Evolutionary conservation across 2,329 filamentous ascomycete species (phyloP), one percentile per base, ranked within the genome.

Genomic region (Helotiales sp.): DNA sequence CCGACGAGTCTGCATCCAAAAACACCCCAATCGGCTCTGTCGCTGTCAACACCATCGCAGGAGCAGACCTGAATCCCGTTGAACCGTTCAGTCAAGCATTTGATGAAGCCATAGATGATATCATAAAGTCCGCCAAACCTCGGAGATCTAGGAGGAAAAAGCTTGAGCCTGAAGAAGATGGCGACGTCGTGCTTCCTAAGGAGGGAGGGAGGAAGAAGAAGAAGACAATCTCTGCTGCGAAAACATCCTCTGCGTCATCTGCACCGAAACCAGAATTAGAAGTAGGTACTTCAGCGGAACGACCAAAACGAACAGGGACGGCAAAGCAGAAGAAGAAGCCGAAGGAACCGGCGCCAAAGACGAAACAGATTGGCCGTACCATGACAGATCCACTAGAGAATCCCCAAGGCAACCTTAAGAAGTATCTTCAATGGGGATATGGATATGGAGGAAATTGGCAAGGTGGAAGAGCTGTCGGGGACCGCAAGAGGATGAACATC

Each of bases 401-500:
- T 17, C 50, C 45, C 6, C 47, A 40, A 28, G 32, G 57, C 15
- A 32, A 65, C 17, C 15, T 62, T 2, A 15, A 20, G 6, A 17
- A 40, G 20, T 63, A 67, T 59, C 67, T 71, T 6, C n/a, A 28
- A 34, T 66, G 63, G 61, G 67, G 26, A 34, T 45, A 58, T 58
- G 67, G 26, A 34, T 45, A 58, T 58, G 57, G 57, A 13, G 57
- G 34, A 8, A 34, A n/a, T 13, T 52, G 55, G 24, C n/a, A 26
- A 5, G 47, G 47, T 8, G 57, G 22, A 24, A 55, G 24, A 22
- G 13, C 47, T 47, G 55, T 13, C 52, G 67, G 47, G 11, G 82
- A 83, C 65, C 78, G 75, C 64, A 65, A 78, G 20, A 76, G 87
- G 24, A 79, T 89, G 43, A 86, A 89, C 70, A 77, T 90, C 26